A percentile compares a stretch with the other conserved stretches of the same genome.
Conservation (phyloP, 2,329 filamentous ascomycete species). For the Phaeosphaeria sp. region DNA sequence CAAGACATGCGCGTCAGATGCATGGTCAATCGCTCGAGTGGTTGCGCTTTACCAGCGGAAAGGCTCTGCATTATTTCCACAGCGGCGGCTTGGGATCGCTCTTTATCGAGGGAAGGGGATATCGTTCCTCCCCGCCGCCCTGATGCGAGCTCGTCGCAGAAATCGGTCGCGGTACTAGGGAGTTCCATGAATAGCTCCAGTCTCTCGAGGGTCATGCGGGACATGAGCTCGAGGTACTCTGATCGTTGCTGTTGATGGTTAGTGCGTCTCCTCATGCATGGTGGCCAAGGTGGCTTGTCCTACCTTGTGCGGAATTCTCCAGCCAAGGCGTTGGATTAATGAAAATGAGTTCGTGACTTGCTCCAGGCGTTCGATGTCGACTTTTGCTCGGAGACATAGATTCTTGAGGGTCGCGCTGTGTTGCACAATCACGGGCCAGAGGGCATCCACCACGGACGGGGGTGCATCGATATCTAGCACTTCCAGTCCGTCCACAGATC, state of each 20-base stretch:
- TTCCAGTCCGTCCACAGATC: slow-evolving; percentile 1
- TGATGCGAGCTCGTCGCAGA: neutral
- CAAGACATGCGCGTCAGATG: slow-evolving; percentile 5
- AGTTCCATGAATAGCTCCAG: slow-evolving; percentile 13
- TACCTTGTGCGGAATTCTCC: slow-evolving; percentile 1
- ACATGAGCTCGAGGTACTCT: neutral
- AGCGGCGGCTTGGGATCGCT: neutral
- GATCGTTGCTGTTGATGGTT: neutral
- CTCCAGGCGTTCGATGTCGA: neutral
- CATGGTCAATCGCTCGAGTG: slow-evolving; percentile 7
- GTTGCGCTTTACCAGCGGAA: neutral
- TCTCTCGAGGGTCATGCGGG: slow-evolving; percentile 2
- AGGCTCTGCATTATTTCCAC: slow-evolving; percentile 6
- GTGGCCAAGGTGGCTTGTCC: neutral
- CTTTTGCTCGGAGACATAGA: slow-evolving; percentile 3
- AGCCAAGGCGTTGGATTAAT: slow-evolving; percentile 2
- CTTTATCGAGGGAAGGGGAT: neutral
- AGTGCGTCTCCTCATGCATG: neutral
- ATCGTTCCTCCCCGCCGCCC: slow-evolving; percentile 3
- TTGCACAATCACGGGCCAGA: slow-evolving; percentile 12
- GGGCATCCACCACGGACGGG: neutral
- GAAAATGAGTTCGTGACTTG: slow-evolving; percentile 4
- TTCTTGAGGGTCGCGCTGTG: slow-evolving; percentile 11
- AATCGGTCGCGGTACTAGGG: neutral
- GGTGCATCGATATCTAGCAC: slow-evolving; percentile 3